Evolutionary conservation across 768 basidiomycete species (phyloP), one percentile per base, ranked within the genome.

Genomic region (Xerocomellus dryophilus): DNA sequence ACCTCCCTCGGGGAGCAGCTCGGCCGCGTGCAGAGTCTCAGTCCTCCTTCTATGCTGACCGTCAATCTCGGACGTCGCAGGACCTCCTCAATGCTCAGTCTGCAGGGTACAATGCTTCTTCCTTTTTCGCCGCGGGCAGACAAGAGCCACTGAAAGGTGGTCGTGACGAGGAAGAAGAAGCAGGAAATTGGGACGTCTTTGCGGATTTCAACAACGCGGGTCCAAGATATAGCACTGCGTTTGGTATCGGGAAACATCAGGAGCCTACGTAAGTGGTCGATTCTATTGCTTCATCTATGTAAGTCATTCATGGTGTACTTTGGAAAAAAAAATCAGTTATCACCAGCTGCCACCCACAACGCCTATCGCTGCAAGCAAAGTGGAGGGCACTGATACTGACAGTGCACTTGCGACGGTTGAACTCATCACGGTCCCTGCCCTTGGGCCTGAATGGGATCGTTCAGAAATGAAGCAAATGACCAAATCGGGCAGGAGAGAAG

Each of bases 151-250:
- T 91, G 58, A 90, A 89, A 66, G 85, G 83, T 9, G 88, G 84
- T n/a, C 73, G 78, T 50, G 89, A 90, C 59, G 90, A 91, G 65
- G 83, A 85, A 61, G 80, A 80, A 55, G 75, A 74, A 41, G 69
- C 60, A 8, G 68, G 63, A 15, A 75, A 76, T 32, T 92, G 88
- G 84, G 88, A 93, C 67, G 83, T 93, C 42, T 93, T 84, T 66
- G 88, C 91, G 20, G 91, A 93, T 71, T 93, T 93, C 71, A 93
- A 93, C 73, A 93, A 93, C 61, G 69, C 82, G 6, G 91, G 91
- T 2, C 91, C 90, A 20, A 76, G 80, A 51, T 93, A 93, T 62
- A 88, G 86, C 62, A 72, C 76, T 20, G 78, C 85, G 7, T 85
- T 86, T 66, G 80, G 76, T 18, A 40, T 72, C 7, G 68, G 68